phyloP scores from a whole-genome alignment of 192 early-diverging fungal species.

The Umbelopsis isabellina region DNA sequence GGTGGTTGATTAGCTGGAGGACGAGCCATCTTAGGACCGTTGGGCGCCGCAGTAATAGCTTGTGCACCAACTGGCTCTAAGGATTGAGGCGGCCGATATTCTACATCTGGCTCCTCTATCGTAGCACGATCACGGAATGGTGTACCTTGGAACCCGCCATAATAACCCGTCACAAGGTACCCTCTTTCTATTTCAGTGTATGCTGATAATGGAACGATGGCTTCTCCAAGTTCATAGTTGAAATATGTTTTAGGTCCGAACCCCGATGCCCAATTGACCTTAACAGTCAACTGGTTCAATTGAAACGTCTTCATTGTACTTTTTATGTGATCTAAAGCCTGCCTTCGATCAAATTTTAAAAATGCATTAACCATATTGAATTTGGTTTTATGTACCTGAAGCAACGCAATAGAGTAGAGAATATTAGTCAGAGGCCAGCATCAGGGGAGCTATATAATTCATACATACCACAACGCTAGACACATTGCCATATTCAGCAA shows the following conservation, averaged over 20 bases:
- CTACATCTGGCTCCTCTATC: slow-evolving; percentile 42
- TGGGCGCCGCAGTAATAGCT: not conserved
- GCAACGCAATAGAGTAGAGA: not conserved
- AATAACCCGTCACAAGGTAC: slow-evolving; percentile 24
- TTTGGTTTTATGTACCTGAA: slow-evolving; percentile 10
- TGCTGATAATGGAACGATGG: slow-evolving; percentile 35
- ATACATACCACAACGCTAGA: slow-evolving; percentile 40
- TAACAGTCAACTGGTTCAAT: slow-evolving; percentile 26
- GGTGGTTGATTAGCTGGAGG: not conserved
- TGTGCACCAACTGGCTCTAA: slow-evolving; percentile 14
- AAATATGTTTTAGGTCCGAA: slow-evolving; percentile 44
- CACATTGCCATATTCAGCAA: slow-evolving; percentile 34
- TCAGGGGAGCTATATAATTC: not conserved
- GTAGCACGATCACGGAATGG: slow-evolving; percentile 34
- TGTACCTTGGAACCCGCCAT: slow-evolving; percentile 37
- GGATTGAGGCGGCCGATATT: slow-evolving; percentile 26
- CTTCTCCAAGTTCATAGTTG: slow-evolving; percentile 39
- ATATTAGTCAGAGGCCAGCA: not conserved
- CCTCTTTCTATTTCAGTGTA: slow-evolving; percentile 32
- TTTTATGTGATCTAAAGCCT: slow-evolving; percentile 22
- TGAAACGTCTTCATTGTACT: slow-evolving; percentile 20
- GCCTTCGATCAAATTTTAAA: slow-evolving; percentile 25
- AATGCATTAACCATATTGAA: slow-evolving; percentile 25
- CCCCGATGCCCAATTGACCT: slow-evolving; percentile 45
- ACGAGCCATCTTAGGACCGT: not conserved